Base-by-base conservation (phyloP, 257 asterid genomes). In the Plantago elongata region DNA sequence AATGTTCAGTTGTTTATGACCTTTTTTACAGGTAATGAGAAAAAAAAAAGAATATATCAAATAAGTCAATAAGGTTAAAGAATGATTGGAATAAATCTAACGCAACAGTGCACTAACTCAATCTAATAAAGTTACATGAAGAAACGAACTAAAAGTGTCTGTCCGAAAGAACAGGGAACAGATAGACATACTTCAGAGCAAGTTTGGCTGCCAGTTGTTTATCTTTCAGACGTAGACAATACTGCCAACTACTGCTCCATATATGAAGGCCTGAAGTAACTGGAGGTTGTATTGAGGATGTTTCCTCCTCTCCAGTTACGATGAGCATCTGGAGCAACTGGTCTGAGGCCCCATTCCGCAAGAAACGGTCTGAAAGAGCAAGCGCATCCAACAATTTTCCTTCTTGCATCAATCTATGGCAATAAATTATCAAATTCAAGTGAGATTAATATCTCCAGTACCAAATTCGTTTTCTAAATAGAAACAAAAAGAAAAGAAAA, bases 241-340 rank as follows among this genome's bases (percentile, higher is more conserved):
- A 89, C 75, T 89, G 97, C 99, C 99, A 92, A 75, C 84, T 89
- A 66, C 75, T 76, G 89, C 96, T 89, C 90, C 89, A 81, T 61
- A 76, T 65, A 59, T 60, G 78, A 72, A 72, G 76, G 69, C 89
- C 77, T 46, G 89, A 74, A 65, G 79, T 73, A 66, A 82, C 77
- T 62, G 75, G 90, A 68, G 83, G 63, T 69, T 68, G 83, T 63
- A 68, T 93, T 3, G 83, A 49, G 49, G 48, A 62, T 51, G 59
- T 56, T 46, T 79, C 83, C 59, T 86, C 93, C 75, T 89, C 97
- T 16, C 71, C 90, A 60, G 69, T 76, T 67, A 72, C 77, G 70
- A 89, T 75, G 70, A 92, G 86, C 77, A 88, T 77, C 77, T 84
- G 84, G 75, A 92, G 99, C 78, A 92, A 73, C 71, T 76, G 75